Evolutionary conservation across 2,329 filamentous ascomycete genomes (phyloP).

Genomic region (Aureobasidium sp.): DNA sequence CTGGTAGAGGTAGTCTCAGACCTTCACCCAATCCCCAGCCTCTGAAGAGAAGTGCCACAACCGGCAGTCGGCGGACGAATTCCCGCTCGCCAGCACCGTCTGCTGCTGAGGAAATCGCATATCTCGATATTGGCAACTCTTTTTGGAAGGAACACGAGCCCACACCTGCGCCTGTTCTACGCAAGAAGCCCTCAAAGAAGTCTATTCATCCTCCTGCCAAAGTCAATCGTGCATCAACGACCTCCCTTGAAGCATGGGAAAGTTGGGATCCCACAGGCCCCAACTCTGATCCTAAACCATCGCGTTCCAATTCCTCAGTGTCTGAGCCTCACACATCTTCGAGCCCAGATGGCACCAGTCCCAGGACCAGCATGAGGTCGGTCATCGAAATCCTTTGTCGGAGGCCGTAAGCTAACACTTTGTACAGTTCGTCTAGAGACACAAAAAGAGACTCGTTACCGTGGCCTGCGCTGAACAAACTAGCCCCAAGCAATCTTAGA

Average conservation of each 20-base stretch:
- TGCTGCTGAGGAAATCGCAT: slow-evolving; percentile 18
- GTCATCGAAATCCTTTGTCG: too few relatives aligned
- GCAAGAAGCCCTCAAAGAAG: slow-evolving; percentile 15
- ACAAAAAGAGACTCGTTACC: slow-evolving; percentile 41
- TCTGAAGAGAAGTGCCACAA: slow-evolving; percentile 14
- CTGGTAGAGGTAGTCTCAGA: not conserved
- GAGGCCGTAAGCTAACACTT: not conserved
- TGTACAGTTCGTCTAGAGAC: slow-evolving; percentile 9
- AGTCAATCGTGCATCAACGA: slow-evolving; percentile 32
- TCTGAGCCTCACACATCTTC: slow-evolving; percentile 35
- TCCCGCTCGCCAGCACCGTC: slow-evolving; percentile 1
- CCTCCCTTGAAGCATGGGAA: slow-evolving; percentile 37
- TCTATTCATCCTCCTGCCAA: slow-evolving; percentile 19
- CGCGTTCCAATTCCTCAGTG: slow-evolving; percentile 38
- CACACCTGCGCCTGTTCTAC: slow-evolving; percentile 19
- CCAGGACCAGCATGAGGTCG: slow-evolving; percentile 10
- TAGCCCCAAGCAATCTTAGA: slow-evolving; percentile 70
- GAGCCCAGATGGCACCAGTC: slow-evolving; percentile 31
- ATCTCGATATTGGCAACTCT: slow-evolving; percentile 33
- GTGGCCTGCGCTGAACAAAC: slow-evolving; percentile 64
- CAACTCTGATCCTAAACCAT: slow-evolving; percentile 18
- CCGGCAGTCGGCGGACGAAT: slow-evolving; percentile 2
- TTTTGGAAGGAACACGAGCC: slow-evolving; percentile 39
- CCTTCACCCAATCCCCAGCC: not conserved
- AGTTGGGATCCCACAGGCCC: slow-evolving; percentile 46